A percentile compares a stretch with the other conserved stretches of the same genome.
Evolutionary conservation across 2,329 filamentous ascomycete genomes (phyloP).

Genomic region (Sporothrix brasiliensis): DNA sequence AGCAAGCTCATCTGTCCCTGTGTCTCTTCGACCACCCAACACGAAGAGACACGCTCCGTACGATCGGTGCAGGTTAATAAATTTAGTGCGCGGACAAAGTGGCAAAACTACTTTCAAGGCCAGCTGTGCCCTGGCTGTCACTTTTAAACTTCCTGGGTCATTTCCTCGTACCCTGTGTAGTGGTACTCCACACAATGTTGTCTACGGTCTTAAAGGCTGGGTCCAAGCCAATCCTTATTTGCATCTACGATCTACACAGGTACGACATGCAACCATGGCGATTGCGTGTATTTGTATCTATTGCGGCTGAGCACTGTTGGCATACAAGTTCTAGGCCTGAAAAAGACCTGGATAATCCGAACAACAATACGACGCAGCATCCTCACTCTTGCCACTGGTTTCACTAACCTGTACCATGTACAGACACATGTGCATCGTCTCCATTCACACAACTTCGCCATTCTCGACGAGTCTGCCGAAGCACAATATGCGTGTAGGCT

Average conservation of each 20-base stretch:
- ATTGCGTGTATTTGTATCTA: neutral
- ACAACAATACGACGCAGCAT: slow-evolving; percentile 10
- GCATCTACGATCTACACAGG: neutral
- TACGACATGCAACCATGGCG: neutral
- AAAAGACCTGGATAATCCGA: neutral
- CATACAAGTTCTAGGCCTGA: slow-evolving; percentile 5
- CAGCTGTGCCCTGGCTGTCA: neutral
- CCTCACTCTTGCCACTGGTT: neutral
- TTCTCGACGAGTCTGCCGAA: neutral
- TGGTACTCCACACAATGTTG: neutral
- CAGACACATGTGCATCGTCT: neutral
- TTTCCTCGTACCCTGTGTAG: neutral
- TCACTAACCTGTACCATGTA: neutral
- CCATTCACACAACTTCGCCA: neutral
- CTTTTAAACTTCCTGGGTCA: neutral
- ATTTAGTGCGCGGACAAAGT: neutral
- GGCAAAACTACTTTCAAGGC: neutral
- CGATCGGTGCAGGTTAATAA: neutral
- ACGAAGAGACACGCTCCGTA: neutral
- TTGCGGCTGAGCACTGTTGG: neutral
- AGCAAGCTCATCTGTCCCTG: neutral
- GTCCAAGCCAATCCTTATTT: neutral
- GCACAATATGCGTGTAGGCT: slow-evolving; percentile 8
- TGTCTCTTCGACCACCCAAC: neutral
- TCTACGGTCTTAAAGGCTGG: too few relatives aligned